Evolutionary conservation across 2,329 filamentous ascomycete genomes (phyloP), one percentile per base, ranked within the genome.

Genomic region (Trichoderma oligosporum): DNA sequence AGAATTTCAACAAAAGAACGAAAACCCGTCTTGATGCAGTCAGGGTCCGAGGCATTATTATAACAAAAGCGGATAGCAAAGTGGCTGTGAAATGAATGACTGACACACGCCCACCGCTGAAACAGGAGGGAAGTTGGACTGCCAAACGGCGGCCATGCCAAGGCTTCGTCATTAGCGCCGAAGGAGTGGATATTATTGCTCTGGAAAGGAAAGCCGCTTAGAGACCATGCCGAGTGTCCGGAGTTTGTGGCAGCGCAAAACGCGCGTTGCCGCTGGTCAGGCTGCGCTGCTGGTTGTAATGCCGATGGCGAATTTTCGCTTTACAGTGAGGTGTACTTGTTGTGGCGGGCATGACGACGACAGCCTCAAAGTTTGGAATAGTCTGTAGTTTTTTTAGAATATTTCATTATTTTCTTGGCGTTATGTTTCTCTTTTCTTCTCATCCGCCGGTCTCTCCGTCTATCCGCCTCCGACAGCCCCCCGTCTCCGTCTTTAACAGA

Each of bases 131-230:
- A n/a, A n/a, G n/a, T n/a, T n/a, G n/a, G n/a, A n/a, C n/a, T n/a
- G n/a, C n/a, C n/a, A 42, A 36, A 36, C 46, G 27, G 45, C 29
- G 27, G 29, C 31, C n/a, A n/a, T n/a, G 47, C 36, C 48, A 44
- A 38, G 41, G 54, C 54, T 38, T 58, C 56, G 56, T 58, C 46
- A 58, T 58, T 58, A 53, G 56, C 56, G 56, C 55, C 47, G 25
- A 57, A 20, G 24, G 39, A 16, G 39, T 46, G 56, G 56, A 7
- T 16, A 20, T 14, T 35, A 18, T 14, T 35, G 20, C 14, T 7
- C 31, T 46, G 45, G 46, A 20, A 45, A 33, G 27, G 14, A 20
- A 12, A 41, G 20, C 14, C 41, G 31, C 41, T 46, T n/a, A n/a
- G 41, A 39, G 24, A 22, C 41, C 20, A 29, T 55, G 52, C 52